Percentiles rank a stretch among this genome's conserved stretches.
Conservation (phyloP, 2,329 filamentous ascomycete species). For the Biscogniauxia marginata region DNA sequence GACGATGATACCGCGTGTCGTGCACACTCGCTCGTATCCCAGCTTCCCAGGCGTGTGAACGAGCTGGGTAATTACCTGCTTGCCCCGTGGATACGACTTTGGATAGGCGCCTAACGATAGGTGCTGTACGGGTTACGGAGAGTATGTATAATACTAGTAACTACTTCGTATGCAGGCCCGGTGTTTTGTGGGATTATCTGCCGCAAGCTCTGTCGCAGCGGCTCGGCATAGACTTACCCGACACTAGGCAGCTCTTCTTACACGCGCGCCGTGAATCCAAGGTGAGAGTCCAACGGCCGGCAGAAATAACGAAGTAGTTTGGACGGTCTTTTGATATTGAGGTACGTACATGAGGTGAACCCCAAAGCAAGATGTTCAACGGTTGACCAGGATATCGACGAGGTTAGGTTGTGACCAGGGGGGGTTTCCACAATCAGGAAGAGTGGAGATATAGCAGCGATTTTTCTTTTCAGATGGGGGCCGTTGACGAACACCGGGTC, state of each 20-base stretch:
- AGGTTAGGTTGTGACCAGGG: slow-evolving; percentile 5
- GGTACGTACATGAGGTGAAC: slow-evolving; percentile 18
- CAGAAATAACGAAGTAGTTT: not conserved
- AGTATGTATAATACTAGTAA: too few relatives aligned
- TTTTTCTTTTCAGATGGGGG: not conserved
- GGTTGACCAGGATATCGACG: not conserved
- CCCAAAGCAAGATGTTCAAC: slow-evolving; percentile 6
- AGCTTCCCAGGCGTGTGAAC: too few relatives aligned
- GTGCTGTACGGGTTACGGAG: not conserved
- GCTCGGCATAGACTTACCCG: not conserved
- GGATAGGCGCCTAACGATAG: not conserved
- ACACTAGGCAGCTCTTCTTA: not conserved
- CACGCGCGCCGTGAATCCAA: not conserved
- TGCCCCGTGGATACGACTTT: not conserved
- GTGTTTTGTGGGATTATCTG: not conserved
- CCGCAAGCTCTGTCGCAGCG: not conserved
- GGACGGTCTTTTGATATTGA: slow-evolving; percentile 18
- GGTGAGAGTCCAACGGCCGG: not conserved
- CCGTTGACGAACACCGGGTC: not conserved
- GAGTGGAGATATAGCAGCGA: not conserved
- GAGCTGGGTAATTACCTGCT: not conserved
- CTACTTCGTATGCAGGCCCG: not conserved
- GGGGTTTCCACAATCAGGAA: not conserved
- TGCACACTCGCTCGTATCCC: not conserved
- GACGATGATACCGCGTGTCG: not conserved